Evolutionary conservation across 2,329 filamentous ascomycete genomes (phyloP).

Genomic region (Sporothrix brunneoviolacea): DNA sequence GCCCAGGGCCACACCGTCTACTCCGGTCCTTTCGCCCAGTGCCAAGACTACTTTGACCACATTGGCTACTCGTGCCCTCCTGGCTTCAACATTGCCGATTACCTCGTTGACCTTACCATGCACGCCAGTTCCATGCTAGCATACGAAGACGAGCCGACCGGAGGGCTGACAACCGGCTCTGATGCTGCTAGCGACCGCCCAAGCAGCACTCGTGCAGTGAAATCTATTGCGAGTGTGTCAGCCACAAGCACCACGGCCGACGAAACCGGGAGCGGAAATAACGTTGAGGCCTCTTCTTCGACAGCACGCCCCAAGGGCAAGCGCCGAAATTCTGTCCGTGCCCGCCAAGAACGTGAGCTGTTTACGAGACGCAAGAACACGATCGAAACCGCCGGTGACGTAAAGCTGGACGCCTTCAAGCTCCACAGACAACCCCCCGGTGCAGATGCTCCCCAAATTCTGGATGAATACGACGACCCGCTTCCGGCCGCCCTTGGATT

Average conservation of each 20-base stretch:
- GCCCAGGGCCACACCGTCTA: constrained; percentile 88
- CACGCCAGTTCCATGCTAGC: constrained; percentile 65
- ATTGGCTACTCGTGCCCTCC: constrained; percentile 90
- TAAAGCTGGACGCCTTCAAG: constrained; percentile 45
- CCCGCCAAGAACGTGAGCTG: constrained; percentile 82
- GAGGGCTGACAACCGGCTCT: constrained; percentile 31
- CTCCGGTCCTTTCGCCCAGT: constrained; percentile 81
- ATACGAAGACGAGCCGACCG: constrained; percentile 41
- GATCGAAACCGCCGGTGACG: constrained; percentile 52
- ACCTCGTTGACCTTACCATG: constrained; percentile 96
- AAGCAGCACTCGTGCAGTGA: constrained; percentile 81
- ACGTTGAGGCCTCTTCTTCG: constrained; percentile 50
- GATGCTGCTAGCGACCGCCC: constrained; percentile 66
- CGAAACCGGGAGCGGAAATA: constrained; percentile 50
- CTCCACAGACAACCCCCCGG: constrained; percentile 40
- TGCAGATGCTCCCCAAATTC: constrained; percentile 47
- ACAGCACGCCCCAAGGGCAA: constrained; percentile 54
- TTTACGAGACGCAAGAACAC: constrained; percentile 73
- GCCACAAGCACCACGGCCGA: constrained; percentile 63
- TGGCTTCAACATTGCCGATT: constrained; percentile 98
- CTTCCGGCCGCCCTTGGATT: constrained; percentile 53
- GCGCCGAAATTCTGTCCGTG: constrained; percentile 72
- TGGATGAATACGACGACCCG: constrained; percentile 63
- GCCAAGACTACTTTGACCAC: constrained; percentile 86
- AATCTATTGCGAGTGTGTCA: constrained; percentile 81